Evolutionary conservation across 768 basidiomycete genomes (phyloP).

Genomic region (Trametes meyenii): DNA sequence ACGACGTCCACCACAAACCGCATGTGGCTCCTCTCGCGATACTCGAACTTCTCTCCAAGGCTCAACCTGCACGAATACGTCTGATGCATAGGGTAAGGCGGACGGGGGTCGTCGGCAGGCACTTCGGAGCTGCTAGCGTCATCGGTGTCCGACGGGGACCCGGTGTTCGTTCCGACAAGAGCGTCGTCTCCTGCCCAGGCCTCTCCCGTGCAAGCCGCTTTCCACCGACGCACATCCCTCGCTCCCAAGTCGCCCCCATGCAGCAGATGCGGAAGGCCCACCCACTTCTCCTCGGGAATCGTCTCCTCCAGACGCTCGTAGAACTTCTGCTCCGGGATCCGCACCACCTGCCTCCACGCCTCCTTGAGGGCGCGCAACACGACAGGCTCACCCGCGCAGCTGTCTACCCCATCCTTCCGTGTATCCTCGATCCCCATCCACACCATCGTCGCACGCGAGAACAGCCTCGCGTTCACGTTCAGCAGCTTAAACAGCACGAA

Average conservation of each 20-base stretch:
- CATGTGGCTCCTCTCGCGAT: constrained; percentile 17
- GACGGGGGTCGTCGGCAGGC: background rate
- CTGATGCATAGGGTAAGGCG: constrained; percentile 2
- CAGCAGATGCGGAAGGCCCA: background rate
- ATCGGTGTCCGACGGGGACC: background rate
- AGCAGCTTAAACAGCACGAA: constrained; percentile 8
- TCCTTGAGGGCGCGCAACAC: constrained; percentile 17
- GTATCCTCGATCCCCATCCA: constrained; percentile 16
- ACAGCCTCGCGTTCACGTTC: constrained; percentile 14
- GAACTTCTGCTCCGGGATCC: constrained; percentile 5
- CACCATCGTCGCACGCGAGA: constrained; percentile 21
- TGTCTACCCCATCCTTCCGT: background rate
- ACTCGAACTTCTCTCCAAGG: background rate
- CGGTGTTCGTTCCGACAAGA: background rate
- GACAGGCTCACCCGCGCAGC: too few species aligned
- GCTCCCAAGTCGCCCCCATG: background rate
- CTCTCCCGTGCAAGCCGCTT: background rate
- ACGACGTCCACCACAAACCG: constrained; percentile 15
- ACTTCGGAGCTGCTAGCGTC: background rate
- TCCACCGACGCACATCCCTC: background rate
- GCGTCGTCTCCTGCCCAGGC: background rate
- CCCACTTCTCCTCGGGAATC: background rate
- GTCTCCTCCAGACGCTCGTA: constrained; percentile 1
- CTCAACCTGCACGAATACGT: constrained; percentile 7
- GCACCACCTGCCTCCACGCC: constrained; percentile 14